Base-by-base conservation (phyloP, 441 rosid species). In the Gossypium schwendimanii region DNA sequence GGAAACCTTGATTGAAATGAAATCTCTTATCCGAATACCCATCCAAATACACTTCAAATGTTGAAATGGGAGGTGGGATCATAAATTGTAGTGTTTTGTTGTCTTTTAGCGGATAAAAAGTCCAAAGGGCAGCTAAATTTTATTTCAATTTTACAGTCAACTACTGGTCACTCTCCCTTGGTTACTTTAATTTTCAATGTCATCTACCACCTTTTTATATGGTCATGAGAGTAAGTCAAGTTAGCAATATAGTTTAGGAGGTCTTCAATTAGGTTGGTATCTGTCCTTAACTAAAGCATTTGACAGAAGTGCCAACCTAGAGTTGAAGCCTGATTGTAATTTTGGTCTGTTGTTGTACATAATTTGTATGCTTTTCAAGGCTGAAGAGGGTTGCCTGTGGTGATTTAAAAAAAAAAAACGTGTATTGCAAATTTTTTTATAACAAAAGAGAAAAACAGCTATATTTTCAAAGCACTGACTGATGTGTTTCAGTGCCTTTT, bases 211-310 rank as follows among this genome's bases (percentile, higher is more conserved):
- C 8, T 26, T 49, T 66, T 24, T 8, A 8, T 49, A n/a, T 1
- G 15, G 58, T 49, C 21, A 65, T 6, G 50, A 44, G 47, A 44
- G 47, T 66, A 47, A 66, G 55, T 66, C 21, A 24, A 65, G 8
- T 65, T 47, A 47, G 41, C 14, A 7, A 66, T 47, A 47, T 47
- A n/a, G 36, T 31, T 66, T 66, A 23, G 50, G 57, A 66, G 21
- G 39, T 47, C 55, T 41, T n/a, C 23, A n/a, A 2, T 50, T 68
- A 17, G 21, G 47, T 12, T 68, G 45, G 21, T 64, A 15, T 65
- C 23, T n/a, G 58, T 67, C 59, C 59, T 66, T 49, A 67, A 28
- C 71, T 17, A 26, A 47, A 24, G 47, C 61, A 68, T 68, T 68
- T 15, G 31, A 47, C 60, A 15, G 60, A 0, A 28, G 26, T 31